Evolutionary conservation across 352 stramenopile genomes (phyloP).

Genomic region (Phytophthora niederhauseri): DNA sequence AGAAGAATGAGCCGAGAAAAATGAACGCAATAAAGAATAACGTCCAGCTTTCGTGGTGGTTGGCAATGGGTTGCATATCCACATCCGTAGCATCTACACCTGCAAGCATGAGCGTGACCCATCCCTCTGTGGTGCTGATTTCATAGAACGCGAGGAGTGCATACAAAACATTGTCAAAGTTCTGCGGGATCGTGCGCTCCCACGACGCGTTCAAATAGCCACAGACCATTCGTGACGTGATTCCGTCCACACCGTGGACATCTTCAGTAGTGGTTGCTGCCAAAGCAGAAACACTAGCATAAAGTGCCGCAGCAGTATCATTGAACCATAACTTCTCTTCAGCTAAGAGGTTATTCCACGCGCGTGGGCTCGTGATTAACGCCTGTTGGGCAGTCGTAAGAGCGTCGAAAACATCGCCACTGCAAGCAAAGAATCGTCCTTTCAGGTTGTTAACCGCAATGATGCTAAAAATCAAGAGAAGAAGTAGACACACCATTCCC

Average conservation of each 20-base stretch:
- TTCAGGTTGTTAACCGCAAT: conserved; percentile 94
- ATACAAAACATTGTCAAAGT: conserved; percentile 80
- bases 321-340: conserved; percentile 56
- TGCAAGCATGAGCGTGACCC: conserved; percentile 88
- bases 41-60: conserved; percentile 72
- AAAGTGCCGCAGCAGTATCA: conserved; percentile 10
- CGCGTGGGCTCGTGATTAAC: conserved; percentile 49
- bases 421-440: conserved; percentile 72
- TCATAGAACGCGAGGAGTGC: conserved; percentile 83
- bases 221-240: conserved; percentile 57
- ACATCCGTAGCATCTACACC: conserved; percentile 82
- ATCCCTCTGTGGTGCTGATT: conserved; percentile 92
- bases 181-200: conserved; percentile 61
- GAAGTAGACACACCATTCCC: conserved; percentile 76
- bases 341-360: conserved; percentile 51
- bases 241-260: conserved; percentile 19
- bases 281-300: conserved; percentile 11
- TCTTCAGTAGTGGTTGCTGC: background rate
- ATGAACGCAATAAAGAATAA: conserved; percentile 92
- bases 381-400: conserved; percentile 36
- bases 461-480: conserved; percentile 93
- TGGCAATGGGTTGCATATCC: conserved; percentile 88
- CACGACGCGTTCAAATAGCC: conserved; percentile 45
- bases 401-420: conserved; percentile 56
- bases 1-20: conserved; percentile 88